Percentiles rank a stretch among this genome's conserved stretches.
phyloP scores from a whole-genome alignment of 345 rosid genomes.

The Eucalyptus globulus region DNA sequence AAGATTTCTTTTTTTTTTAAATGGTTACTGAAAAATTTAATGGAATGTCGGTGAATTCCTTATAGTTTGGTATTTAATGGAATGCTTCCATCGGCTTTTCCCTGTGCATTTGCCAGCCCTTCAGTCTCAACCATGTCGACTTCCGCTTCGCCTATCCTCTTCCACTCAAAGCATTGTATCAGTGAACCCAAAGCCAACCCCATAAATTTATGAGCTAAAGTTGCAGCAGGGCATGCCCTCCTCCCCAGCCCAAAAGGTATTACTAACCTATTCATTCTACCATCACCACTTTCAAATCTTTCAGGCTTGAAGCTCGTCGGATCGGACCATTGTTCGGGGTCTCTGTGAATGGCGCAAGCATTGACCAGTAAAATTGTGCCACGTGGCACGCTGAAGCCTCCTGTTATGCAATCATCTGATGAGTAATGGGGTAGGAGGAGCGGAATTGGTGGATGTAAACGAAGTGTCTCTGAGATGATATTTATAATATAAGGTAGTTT shows the following conservation, averaged over 20 bases:
- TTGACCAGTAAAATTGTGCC: neutral
- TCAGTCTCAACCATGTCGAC: conserved; percentile 28
- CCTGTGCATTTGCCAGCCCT: conserved; percentile 32
- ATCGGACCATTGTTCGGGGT: neutral
- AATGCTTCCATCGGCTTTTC: conserved; percentile 19
- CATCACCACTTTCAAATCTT: neutral
- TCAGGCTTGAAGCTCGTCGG: neutral
- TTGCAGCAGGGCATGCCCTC: conserved; percentile 7
- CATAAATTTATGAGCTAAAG: conserved; percentile 3
- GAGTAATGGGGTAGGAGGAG: neutral
- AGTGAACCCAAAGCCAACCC: conserved; percentile 15
- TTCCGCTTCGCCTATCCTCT: conserved; percentile 15
- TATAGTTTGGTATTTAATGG: neutral
- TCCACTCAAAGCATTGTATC: conserved; percentile 50
- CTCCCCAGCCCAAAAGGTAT: conserved; percentile 19
- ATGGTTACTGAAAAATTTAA: neutral
- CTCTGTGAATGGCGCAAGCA: neutral
- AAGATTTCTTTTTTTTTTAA: no score
- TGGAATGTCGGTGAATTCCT: neutral
- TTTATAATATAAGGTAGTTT: conserved; percentile 16
- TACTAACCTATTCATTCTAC: no score
- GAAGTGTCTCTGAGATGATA: conserved; percentile 13
- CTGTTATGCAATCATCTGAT: neutral
- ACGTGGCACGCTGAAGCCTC: neutral
- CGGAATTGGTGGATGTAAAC: neutral